phyloP scores from a whole-genome alignment of 345 rosid species.

The Nasturtium officinale region DNA sequence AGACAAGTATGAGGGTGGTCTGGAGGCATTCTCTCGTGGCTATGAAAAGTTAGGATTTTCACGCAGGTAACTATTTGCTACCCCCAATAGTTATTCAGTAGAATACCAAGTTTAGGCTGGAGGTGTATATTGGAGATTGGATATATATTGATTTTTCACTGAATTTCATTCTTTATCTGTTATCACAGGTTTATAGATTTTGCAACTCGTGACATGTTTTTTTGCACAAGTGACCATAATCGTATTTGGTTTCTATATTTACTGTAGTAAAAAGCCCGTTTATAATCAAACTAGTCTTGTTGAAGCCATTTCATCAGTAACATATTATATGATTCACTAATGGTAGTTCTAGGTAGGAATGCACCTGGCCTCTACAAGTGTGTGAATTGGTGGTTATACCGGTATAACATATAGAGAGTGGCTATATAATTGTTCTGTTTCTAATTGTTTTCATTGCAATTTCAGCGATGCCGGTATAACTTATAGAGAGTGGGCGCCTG shows the following conservation, averaged over 20 bases:
- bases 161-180: neutral
- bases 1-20: slow-evolving; percentile 82
- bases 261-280: neutral
- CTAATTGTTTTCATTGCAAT: slow-evolving; percentile 31
- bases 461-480: slow-evolving; percentile 89
- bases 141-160: neutral
- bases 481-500: slow-evolving; percentile 98
- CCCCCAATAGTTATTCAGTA: slow-evolving; percentile 11
- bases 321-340: neutral
- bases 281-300: slow-evolving; percentile 1
- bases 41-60: slow-evolving; percentile 90
- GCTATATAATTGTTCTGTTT: neutral
- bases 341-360: neutral
- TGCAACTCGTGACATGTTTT: slow-evolving; percentile 16
- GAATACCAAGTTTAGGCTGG: neutral
- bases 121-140: neutral
- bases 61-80: slow-evolving; percentile 58
- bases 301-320: neutral
- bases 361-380: neutral
- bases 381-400: neutral
- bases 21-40: slow-evolving; percentile 93
- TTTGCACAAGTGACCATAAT: neutral
- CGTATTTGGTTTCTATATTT: neutral
- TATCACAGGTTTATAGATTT: slow-evolving; percentile 6
- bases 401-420: neutral